Conservation (phyloP, 768 basidiomycete species). For the Lepiota subincarnata region DNA sequence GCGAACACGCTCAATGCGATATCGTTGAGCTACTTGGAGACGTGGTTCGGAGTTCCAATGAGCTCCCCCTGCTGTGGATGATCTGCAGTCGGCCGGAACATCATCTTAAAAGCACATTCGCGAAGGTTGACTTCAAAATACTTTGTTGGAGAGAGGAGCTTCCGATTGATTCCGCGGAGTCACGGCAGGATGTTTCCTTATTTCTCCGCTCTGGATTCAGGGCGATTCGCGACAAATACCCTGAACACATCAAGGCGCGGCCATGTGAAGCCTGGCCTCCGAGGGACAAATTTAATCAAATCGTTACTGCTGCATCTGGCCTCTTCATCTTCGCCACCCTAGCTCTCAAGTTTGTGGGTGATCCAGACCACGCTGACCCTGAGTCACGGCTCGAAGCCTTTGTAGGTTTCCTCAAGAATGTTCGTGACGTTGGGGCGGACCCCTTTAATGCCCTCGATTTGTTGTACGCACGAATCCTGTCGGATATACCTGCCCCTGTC, state of each 20-base stretch:
- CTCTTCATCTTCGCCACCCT: not conserved
- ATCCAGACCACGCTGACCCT: not conserved
- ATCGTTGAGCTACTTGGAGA: too few relatives aligned
- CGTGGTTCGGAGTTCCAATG: not conserved
- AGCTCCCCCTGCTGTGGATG: conserved; percentile 7
- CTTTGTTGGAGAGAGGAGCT: too few relatives aligned
- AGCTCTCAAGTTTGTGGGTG: not conserved
- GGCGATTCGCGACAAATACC: not conserved
- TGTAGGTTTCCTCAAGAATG: not conserved
- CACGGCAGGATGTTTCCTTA: not conserved
- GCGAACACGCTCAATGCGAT: not conserved
- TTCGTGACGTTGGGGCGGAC: not conserved
- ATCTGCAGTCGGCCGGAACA: conserved; percentile 13
- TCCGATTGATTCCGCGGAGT: too few relatives aligned
- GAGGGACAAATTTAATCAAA: not conserved
- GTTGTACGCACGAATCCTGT: not conserved
- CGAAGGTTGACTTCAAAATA: not conserved
- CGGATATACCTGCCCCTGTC: not conserved
- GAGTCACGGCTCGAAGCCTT: not conserved
- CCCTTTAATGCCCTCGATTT: not conserved
- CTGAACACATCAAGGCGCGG: too few relatives aligned
- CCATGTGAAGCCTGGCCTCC: not conserved
- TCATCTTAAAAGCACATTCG: not conserved
- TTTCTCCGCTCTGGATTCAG: not conserved
- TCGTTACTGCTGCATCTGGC: not conserved